These are phyloP conservation scores for Didymella sp. DNA, from an alignment of 2,329 filamentous ascomycete genomes.

Conservation along the genomic window DNA sequence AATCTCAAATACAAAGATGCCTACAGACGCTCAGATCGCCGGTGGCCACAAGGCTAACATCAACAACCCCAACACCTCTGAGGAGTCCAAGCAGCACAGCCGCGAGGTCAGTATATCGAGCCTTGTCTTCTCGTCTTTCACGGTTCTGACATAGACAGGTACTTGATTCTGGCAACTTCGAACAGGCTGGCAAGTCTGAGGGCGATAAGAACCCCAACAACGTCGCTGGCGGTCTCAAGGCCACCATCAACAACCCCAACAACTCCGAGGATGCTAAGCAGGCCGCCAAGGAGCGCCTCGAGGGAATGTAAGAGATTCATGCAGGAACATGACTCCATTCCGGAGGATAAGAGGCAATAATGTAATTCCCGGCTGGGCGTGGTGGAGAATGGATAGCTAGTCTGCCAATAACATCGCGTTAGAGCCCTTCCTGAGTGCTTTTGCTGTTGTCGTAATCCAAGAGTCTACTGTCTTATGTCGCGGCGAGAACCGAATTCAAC, in stretches of 20 bases:
- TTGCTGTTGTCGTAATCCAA: neutral
- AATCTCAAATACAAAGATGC: constrained; percentile 53
- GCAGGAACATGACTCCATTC: neutral
- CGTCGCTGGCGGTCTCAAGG: constrained; percentile 51
- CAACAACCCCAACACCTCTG: constrained; percentile 63
- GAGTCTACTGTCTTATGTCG: too few species aligned
- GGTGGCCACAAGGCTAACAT: constrained; percentile 51
- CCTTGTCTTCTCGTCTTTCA: neutral
- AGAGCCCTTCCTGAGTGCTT: neutral
- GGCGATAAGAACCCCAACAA: constrained; percentile 62
- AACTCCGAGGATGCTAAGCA: constrained; percentile 64
- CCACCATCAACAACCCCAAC: constrained; percentile 63
- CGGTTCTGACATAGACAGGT: neutral
- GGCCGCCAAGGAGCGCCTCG: constrained; percentile 60
- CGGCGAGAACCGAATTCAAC: too few species aligned
- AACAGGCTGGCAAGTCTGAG: constrained; percentile 20
- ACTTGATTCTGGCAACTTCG: constrained; percentile 26
- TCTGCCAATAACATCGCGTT: constrained; percentile 1
- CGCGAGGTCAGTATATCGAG: constrained; percentile 61
- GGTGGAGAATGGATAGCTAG: neutral
- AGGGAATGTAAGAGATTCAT: constrained; percentile 36
- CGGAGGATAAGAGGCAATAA: neutral
- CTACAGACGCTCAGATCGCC: constrained; percentile 60
- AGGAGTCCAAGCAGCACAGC: constrained; percentile 64
- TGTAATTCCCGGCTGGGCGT: neutral